Evolutionary conservation across 495 filamentous ascomycete species (phyloP), one percentile per base, ranked within the genome.

Genomic region (Neurospora cerealis): DNA sequence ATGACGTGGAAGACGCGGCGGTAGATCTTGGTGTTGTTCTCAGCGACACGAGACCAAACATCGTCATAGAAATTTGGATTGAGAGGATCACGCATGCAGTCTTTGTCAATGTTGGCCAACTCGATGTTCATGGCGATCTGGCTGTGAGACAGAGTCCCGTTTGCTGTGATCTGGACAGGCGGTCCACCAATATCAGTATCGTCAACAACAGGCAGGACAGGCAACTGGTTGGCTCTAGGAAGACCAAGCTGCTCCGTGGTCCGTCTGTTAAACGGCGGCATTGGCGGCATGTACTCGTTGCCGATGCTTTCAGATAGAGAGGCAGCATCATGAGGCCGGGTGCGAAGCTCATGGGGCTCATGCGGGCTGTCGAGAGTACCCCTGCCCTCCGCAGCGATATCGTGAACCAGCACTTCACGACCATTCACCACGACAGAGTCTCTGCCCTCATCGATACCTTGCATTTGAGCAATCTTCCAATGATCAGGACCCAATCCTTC

Each of bases 1-100:
- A 95, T 95, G 81, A 94, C 97, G 69, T 96, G 90, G 85, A 99
- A 99, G 15, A 99, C 96, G 72, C 91, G 89, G 34, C 96, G 91
- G 83, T 91, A 99, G 40, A 99, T 87, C 74, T 93, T 92, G 6
- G 96, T 98, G 80, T 99, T 99, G 82, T 98, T 98, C 70, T 92
- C 91, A 8, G 96, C 96, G 60, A 94, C 89, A n/a, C 88, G 83
- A 74, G 90, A 89, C 96, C 96, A 99, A 2, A 91, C 90, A 75
- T 97, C 93, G 62, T 94, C 88, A 78, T 91, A 95, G 83, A 98
- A 98, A 3, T 84, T 81, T 73, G 95, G 89, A 74, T 91, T 91
- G 37, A 98, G 85, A 0, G 96, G 96, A 79, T 99, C 96, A 19
- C 82, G 83, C 87, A 89, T 89, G 77, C 87, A 89, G 74, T 89